Conservation (phyloP, 2,329 filamentous ascomycete genomes). For the Furcasterigmium furcatum region DNA sequence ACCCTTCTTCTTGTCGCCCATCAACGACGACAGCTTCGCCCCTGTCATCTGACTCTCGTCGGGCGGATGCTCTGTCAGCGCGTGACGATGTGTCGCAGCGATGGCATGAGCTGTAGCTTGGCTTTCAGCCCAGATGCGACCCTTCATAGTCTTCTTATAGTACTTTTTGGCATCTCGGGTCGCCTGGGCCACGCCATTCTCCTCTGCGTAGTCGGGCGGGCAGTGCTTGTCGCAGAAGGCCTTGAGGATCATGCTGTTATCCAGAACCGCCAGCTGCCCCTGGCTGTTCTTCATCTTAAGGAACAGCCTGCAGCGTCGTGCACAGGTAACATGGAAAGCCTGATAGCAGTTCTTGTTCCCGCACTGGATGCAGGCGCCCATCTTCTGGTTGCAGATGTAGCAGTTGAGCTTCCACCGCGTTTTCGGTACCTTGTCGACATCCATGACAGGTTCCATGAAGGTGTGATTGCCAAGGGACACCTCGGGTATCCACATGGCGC, state of each 20-base stretch:
- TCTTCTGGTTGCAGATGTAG: slow-evolving; percentile 95
- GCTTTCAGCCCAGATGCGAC: slow-evolving; percentile 87
- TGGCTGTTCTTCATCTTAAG: slow-evolving; percentile 96
- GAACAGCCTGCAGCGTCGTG: slow-evolving; percentile 80
- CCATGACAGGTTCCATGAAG: slow-evolving; percentile 97
- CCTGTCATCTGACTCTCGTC: slow-evolving; percentile 84
- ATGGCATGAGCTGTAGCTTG: slow-evolving; percentile 79
- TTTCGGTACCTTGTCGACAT: slow-evolving; percentile 95
- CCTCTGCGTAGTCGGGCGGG: slow-evolving; percentile 80
- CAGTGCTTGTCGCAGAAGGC: slow-evolving; percentile 97
- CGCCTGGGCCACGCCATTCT: slow-evolving; percentile 78
- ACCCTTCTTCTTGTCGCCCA: slow-evolving; percentile 75
- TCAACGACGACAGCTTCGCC: slow-evolving; percentile 71
- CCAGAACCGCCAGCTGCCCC: slow-evolving; percentile 71
- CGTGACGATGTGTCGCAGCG: slow-evolving; percentile 66
- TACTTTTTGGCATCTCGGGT: slow-evolving; percentile 82
- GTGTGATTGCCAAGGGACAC: slow-evolving; percentile 93
- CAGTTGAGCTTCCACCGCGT: slow-evolving; percentile 90
- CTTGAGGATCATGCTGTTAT: slow-evolving; percentile 80
- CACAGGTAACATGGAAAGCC: slow-evolving; percentile 96
- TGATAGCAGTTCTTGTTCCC: slow-evolving; percentile 96
- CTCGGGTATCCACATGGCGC: slow-evolving; percentile 98
- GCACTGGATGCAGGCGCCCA: slow-evolving; percentile 98
- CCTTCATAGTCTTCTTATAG: slow-evolving; percentile 86
- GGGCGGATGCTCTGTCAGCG: slow-evolving; percentile 63